Evolutionary conservation across 2,329 filamentous ascomycete species (phyloP), one percentile per base, ranked within the genome.

Genomic region (Monilinia vaccinii-corymbosi): DNA sequence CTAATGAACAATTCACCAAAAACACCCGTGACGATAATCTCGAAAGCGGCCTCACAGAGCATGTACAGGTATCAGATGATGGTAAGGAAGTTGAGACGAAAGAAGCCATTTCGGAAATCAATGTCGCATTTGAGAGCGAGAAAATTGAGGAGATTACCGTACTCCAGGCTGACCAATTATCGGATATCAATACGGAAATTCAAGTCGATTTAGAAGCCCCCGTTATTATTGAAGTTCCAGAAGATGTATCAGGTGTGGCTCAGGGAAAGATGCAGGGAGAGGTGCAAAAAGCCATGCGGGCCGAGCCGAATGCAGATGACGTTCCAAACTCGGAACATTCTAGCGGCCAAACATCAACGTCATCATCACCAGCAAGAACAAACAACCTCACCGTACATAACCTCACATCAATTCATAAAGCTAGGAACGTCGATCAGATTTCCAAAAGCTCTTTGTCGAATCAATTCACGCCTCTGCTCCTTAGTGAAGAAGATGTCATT

Each of bases 281-380:
- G 50, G 50, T 53, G 1, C 36, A 42, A 36, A 25, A 44, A 53
- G 38, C 13, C 44, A 44, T 44, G 38, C 38, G 38, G 51, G 28
- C 25, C 38, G 51, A 44, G 51, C 11, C 25, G 18, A 25, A 32
- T 32, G 23, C 51, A 28, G 51, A 31, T 53, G 38, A 32, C 38
- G 51, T 31, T 31, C 38, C 40, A 53, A 53, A 32, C 9, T 44
- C 25, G 25, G 51, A 5, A 44, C 18, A 23, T 53, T 53, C 38
- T 44, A 44, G 51, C 38, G 51, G 51, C 38, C 51, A 23, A 42
- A 42, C 38, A 44, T 53, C 51, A 53, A 53, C 51, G 38, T 53
- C 38, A 44, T 44, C 51, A 44, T 44, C 51, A 32, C 28, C 25
- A 14, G 51, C 51, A 44, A 31, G 25, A 44, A 53, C 38, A 44